Evolutionary conservation across 768 basidiomycete genomes (phyloP), one percentile per base, ranked within the genome.

Genomic region (Suillus spraguei): DNA sequence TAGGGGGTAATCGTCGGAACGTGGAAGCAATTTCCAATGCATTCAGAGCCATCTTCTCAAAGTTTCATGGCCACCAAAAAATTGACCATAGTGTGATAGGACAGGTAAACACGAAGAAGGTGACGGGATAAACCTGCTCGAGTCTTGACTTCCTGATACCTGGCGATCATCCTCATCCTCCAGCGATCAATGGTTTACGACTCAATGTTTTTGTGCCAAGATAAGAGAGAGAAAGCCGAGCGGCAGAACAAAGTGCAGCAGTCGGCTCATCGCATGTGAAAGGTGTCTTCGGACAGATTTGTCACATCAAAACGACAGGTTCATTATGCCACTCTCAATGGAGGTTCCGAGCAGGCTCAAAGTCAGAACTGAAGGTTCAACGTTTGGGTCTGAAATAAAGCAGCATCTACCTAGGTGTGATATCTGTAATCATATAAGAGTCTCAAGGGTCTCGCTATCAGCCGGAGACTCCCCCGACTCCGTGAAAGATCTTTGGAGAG

Each of bases 401-500:
- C 28, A 52, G 28, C 5, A 53, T 59, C 32, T 54, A 35, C 16
- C 7, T 59, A 35, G 28, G 24, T 22, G 53, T 49, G 16, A 11
- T 59, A 20, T 60, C 24, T 13, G 16, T 35, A 36, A 60, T 39
- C 32, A 46, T 36, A 41, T 53, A 64, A 46, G 28, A 33, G 24
- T 49, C 36, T 60, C 32, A n/a, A 46, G 60, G 32, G 24, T 7
- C 36, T 60, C 60, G 36, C 52, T 53, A 22, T 58, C 60, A 60
- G 16, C 53, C 10, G 5, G 17, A 28, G 55, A 28, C 24, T 75
- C 72, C 52, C 53, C 63, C 13, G 67, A 32, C 14, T 68, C 66
- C 36, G 69, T 47, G 50, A 68, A 71, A 49, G 67, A 64, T 59
- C 63, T 69, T 59, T 75, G 74, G 67, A 87, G 69, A 46, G 63